Evolutionary conservation across 305 asterid genomes (phyloP).

Genomic region (Rubia balearica): DNA sequence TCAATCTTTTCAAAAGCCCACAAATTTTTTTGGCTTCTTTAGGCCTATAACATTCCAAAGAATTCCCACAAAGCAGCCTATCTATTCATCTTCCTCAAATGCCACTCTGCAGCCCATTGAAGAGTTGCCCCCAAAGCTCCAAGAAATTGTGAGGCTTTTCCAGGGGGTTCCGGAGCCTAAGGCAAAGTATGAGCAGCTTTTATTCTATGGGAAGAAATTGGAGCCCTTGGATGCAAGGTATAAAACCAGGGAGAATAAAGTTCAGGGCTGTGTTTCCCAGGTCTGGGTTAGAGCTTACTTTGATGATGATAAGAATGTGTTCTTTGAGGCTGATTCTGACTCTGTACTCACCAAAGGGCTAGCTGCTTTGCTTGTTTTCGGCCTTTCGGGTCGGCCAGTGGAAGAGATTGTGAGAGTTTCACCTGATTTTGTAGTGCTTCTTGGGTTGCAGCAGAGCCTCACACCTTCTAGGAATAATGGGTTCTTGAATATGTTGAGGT

Average conservation of each 20-base stretch:
- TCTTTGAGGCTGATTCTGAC: constrained; percentile 85
- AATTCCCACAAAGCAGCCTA: constrained; percentile 41
- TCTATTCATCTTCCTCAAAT: constrained; percentile 29
- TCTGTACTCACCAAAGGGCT: constrained; percentile 71
- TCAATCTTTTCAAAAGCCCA: constrained; percentile 27
- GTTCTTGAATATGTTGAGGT: constrained; percentile 72
- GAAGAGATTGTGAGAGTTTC: constrained; percentile 64
- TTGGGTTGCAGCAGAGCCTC: constrained; percentile 76
- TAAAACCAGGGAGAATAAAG: constrained; percentile 58
- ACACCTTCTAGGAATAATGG: constrained; percentile 85
- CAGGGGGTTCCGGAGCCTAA: constrained; percentile 60
- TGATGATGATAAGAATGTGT: constrained; percentile 50
- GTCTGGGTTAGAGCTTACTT: constrained; percentile 78
- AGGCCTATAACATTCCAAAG: constrained; percentile 43
- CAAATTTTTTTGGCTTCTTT: constrained; percentile 20
- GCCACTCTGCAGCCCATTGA: constrained; percentile 52
- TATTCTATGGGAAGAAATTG: constrained; percentile 63
- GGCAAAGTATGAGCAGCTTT: constrained; percentile 67
- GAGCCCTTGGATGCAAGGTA: constrained; percentile 45
- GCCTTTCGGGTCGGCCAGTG: constrained; percentile 67
- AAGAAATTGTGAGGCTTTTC: constrained; percentile 64
- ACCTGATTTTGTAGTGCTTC: constrained; percentile 67
- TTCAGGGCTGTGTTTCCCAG: constrained; percentile 83
- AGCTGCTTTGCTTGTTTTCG: constrained; percentile 79
- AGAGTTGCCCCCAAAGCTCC: constrained; percentile 75